A percentile compares a stretch with the other conserved stretches of the same genome.
These are phyloP conservation scores for Syncephalastrum monosporum DNA, from an alignment of 371 early-diverging fungal species.

Conservation along the genomic window DNA sequence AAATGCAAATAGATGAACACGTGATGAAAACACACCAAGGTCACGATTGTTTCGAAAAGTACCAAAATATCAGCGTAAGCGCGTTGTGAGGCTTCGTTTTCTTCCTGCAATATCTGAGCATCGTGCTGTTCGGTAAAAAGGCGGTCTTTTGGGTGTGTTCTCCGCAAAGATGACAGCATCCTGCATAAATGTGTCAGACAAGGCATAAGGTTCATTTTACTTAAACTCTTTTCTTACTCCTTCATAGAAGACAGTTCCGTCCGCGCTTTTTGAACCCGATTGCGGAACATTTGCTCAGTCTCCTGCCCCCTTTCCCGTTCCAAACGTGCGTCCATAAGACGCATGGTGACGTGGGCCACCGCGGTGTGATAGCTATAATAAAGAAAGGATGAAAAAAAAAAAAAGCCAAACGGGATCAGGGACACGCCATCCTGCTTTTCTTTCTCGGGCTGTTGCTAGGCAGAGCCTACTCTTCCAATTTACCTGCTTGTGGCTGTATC, in stretches of 20 bases:
- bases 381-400: neutral
- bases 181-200: neutral
- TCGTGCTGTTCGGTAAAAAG: constrained; percentile 5
- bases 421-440: no score
- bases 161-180: constrained; percentile 7
- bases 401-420: neutral
- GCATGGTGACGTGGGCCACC: constrained; percentile 16
- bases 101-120: constrained; percentile 6
- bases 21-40: neutral
- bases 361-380: constrained; percentile 14
- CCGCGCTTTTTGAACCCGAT: constrained; percentile 15
- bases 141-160: neutral
- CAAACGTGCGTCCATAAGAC: constrained; percentile 13
- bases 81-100: constrained; percentile 6
- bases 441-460: neutral
- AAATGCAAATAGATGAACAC: neutral
- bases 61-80: constrained; percentile 13
- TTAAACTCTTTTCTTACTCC: constrained; percentile 3
- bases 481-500: constrained; percentile 18
- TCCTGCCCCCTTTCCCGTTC: constrained; percentile 16
- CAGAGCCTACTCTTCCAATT: neutral
- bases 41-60: neutral
- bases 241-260: constrained; percentile 16
- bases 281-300: constrained; percentile 10
- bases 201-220: neutral